Evolutionary conservation across 78 protist species (phyloP).

Genomic region (Tieghemostelium lacteum): DNA sequence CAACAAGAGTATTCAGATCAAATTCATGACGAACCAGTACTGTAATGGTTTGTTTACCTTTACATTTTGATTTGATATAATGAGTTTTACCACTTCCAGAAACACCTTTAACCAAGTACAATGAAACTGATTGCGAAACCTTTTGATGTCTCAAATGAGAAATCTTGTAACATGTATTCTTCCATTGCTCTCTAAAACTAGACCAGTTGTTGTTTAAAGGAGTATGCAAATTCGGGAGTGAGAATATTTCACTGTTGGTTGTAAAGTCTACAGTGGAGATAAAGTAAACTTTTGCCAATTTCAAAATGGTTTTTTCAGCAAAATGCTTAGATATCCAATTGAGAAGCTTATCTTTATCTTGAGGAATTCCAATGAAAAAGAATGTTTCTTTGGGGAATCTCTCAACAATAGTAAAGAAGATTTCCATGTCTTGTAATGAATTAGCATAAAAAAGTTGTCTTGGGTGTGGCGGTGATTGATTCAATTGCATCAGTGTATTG

Average conservation of each 20-base stretch:
- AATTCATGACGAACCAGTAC: conserved; percentile 1
- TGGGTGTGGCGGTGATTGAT: conserved; percentile 46
- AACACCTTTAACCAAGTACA: conserved; percentile 12
- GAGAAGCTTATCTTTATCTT: neutral
- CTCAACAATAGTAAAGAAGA: conserved; percentile 23
- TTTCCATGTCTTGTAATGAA: conserved; percentile 11
- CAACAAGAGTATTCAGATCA: neutral
- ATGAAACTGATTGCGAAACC: neutral
- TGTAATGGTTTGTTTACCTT: neutral
- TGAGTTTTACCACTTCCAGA: conserved; percentile 60
- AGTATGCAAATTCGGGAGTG: neutral
- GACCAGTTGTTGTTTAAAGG: neutral
- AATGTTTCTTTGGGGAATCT: neutral
- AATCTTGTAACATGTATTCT: too few relatives aligned
- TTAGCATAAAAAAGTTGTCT: conserved; percentile 30
- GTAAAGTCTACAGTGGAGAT: conserved; percentile 13
- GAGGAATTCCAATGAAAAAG: conserved; percentile 55
- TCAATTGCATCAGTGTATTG: conserved; percentile 16
- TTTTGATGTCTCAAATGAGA: neutral
- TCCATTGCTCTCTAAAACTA: conserved; percentile 2
- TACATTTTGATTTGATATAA: neutral
- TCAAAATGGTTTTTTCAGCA: neutral
- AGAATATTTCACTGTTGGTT: conserved; percentile 1
- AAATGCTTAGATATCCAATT: conserved; percentile 35
- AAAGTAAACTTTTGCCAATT: conserved; percentile 31